Evolutionary conservation across 2,329 filamentous ascomycete genomes (phyloP).

Genomic region (Aspergillus cejpii): DNA sequence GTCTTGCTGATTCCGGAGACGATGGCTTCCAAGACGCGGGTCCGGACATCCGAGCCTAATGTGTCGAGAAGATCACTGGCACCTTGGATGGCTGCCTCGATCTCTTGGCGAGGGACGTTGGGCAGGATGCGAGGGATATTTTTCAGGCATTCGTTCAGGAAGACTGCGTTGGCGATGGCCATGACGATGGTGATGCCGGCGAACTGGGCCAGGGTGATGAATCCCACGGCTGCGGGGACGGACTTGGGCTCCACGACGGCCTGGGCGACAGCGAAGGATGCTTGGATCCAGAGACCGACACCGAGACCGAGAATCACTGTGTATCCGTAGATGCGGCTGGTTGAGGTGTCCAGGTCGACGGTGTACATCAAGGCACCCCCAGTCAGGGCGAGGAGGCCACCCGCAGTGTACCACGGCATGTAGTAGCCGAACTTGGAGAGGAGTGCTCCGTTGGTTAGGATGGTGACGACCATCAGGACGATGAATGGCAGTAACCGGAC

Average conservation of each 20-base stretch:
- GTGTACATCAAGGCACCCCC: constrained; percentile 12
- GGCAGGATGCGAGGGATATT: constrained; percentile 10
- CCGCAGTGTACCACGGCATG: constrained; percentile 25
- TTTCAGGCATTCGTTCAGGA: constrained; percentile 9
- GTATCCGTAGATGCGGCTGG: constrained; percentile 23
- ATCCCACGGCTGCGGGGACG: constrained; percentile 2
- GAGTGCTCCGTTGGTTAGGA: constrained; percentile 18
- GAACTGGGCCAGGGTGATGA: constrained; percentile 10
- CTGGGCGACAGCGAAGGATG: constrained; percentile 5
- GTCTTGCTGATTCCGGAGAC: constrained; percentile 15
- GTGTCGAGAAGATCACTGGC: constrained; percentile 1
- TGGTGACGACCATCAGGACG: constrained; percentile 15
- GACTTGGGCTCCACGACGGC: background rate
- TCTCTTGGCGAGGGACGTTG: background rate
- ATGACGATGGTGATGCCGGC: constrained; percentile 9
- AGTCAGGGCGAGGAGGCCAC: constrained; percentile 16
- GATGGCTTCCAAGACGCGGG: constrained; percentile 10
- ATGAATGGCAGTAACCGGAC: constrained; percentile 30
- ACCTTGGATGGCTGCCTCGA: constrained; percentile 11
- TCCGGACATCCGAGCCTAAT: background rate
- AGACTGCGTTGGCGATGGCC: constrained; percentile 10
- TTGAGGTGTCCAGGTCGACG: constrained; percentile 10
- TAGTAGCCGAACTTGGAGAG: constrained; percentile 23
- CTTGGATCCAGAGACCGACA: constrained; percentile 10
- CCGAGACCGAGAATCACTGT: constrained; percentile 40